These are phyloP conservation scores for Colletotrichum siamense DNA, from an alignment of 2,329 filamentous ascomycete species.

Conservation along the genomic window DNA sequence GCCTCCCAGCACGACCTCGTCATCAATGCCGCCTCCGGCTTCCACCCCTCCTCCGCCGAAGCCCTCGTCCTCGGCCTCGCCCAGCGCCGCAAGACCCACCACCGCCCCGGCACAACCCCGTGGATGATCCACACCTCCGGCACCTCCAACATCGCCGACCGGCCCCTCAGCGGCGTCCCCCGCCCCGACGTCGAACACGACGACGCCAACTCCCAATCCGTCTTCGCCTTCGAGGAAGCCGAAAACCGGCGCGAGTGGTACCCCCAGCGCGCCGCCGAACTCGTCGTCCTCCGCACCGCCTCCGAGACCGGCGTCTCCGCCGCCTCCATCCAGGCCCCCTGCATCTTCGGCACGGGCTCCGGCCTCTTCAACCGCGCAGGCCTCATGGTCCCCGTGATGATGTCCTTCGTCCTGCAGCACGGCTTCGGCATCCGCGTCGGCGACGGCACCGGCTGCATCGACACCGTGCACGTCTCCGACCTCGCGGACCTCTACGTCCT, in stretches of 20 bases:
- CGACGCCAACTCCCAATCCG: slow-evolving; percentile 1
- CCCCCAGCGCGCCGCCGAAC: slow-evolving; percentile 24
- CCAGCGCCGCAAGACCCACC: slow-evolving; percentile 24
- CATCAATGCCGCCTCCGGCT: slow-evolving; percentile 40
- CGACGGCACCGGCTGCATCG: slow-evolving; percentile 20
- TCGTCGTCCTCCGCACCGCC: slow-evolving; percentile 14
- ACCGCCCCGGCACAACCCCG: background rate
- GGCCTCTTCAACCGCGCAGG: slow-evolving; percentile 22
- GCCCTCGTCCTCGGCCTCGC: slow-evolving; percentile 41
- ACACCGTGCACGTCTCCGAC: slow-evolving; percentile 22
- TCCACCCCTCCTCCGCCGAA: slow-evolving; percentile 34
- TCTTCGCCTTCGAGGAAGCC: slow-evolving; percentile 19
- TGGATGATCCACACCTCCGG: slow-evolving; percentile 26
- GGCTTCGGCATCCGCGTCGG: slow-evolving; percentile 23
- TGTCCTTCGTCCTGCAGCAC: slow-evolving; percentile 20
- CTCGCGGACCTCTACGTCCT: slow-evolving; percentile 25
- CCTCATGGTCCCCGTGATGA: slow-evolving; percentile 24
- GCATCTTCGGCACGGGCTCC: slow-evolving; percentile 20
- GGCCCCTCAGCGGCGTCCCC: slow-evolving; percentile 13
- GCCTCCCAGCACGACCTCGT: slow-evolving; percentile 31
- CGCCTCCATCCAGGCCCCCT: slow-evolving; percentile 21
- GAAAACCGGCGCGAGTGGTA: slow-evolving; percentile 23
- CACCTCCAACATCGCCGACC: slow-evolving; percentile 24
- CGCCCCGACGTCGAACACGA: slow-evolving; percentile 16
- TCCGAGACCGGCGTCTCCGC: slow-evolving; percentile 13